Evolutionary conservation across 2,329 filamentous ascomycete species (phyloP).

Genomic region (Fusarium acutatum): DNA sequence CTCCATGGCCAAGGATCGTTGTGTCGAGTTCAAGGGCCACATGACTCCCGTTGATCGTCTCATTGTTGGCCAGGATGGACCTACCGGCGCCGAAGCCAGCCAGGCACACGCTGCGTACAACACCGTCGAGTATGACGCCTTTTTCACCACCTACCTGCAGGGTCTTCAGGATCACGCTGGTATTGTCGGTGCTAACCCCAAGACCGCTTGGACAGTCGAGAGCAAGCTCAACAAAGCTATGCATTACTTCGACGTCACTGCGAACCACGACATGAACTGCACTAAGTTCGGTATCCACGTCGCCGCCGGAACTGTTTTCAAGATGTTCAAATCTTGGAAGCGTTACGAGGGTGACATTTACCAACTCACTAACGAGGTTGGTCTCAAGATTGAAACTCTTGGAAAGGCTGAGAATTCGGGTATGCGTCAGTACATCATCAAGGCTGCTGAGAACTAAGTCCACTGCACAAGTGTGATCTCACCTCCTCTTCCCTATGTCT

Average conservation of each 20-base stretch:
- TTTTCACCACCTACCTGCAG: constrained; percentile 27
- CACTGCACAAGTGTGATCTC: accelerated
- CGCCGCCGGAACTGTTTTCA: constrained; percentile 8
- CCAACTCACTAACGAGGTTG: constrained; percentile 7
- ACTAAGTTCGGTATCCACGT: neutral
- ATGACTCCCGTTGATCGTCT: constrained; percentile 20
- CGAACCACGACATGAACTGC: constrained; percentile 21
- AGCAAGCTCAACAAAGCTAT: constrained; percentile 19
- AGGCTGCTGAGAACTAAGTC: neutral
- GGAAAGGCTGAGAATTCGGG: constrained; percentile 32
- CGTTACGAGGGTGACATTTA: constrained; percentile 22
- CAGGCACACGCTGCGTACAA: constrained; percentile 12
- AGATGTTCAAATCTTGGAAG: constrained; percentile 41
- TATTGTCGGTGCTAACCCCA: neutral
- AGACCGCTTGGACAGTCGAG: constrained; percentile 7
- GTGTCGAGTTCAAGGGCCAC: constrained; percentile 24
- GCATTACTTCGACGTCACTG: constrained; percentile 34
- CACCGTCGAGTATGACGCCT: constrained; percentile 25
- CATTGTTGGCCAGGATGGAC: constrained; percentile 32
- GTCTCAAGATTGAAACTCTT: constrained; percentile 27
- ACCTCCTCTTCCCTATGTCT: neutral
- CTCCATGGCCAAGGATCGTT: constrained; percentile 26
- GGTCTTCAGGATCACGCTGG: constrained; percentile 24
- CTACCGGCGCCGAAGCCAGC: neutral
- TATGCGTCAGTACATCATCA: constrained; percentile 34